phyloP scores from a whole-genome alignment of 1,284 basidiomycete species.

The Tilletia walkeri region DNA sequence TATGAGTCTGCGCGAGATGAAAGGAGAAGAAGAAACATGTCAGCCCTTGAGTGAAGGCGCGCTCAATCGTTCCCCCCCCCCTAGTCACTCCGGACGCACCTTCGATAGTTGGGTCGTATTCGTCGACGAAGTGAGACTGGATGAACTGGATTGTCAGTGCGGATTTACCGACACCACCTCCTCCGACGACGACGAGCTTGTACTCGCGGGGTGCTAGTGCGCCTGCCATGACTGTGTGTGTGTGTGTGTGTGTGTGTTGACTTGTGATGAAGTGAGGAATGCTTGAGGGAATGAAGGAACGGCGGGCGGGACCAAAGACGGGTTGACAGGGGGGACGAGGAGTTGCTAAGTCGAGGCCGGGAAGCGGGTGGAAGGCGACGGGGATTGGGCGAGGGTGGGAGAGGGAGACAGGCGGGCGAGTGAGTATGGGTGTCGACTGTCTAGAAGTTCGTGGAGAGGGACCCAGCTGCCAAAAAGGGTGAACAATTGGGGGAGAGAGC shows the following conservation, averaged over 20 bases:
- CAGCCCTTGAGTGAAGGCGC: too few species aligned
- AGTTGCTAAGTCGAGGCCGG: not conserved
- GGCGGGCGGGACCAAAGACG: not conserved
- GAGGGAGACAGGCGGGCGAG: not conserved
- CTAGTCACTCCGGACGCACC: constrained; percentile 59
- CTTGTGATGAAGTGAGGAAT: too few species aligned
- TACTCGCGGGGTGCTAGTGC: constrained; percentile 34
- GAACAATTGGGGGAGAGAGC: too few species aligned
- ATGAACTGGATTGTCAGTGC: constrained; percentile 98
- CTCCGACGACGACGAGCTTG: constrained; percentile 80
- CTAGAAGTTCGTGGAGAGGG: not conserved
- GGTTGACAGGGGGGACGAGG: not conserved
- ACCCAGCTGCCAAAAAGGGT: too few species aligned
- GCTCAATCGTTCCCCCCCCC: too few species aligned
- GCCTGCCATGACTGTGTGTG: constrained; percentile 4
- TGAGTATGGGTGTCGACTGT: not conserved
- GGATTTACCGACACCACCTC: constrained; percentile 95
- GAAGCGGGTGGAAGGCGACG: not conserved
- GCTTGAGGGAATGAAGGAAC: not conserved
- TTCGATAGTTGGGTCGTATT: constrained; percentile 97
- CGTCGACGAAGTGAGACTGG: constrained; percentile 87
- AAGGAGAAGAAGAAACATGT: not conserved
- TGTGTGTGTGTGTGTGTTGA: too few species aligned
- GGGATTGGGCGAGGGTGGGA: not conserved
- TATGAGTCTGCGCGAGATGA: constrained; percentile 49